Evolutionary conservation across 345 rosid genomes (phyloP), one percentile per base, ranked within the genome.

Genomic region (Pseudoturritis turrita): DNA sequence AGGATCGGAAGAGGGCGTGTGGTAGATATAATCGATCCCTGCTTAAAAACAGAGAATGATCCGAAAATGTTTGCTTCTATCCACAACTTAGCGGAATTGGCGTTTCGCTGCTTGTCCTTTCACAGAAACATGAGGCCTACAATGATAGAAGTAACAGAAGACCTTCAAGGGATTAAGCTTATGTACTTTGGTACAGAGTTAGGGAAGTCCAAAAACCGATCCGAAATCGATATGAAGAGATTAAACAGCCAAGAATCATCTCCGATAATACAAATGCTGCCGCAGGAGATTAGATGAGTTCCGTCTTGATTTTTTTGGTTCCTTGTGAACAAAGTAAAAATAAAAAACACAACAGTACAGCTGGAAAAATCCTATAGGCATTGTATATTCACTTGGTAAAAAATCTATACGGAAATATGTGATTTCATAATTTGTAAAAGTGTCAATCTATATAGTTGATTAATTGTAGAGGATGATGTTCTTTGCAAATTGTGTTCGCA

Each of bases 21-120:
- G 51, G 79, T 68, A 10, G 92, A 89, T 76, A 83, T 89, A 25
- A 60, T 89, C 15, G 96, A 89, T 58, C 89, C 89, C 3, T 69
- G 55, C 18, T 72, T 89, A 14, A 72, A 68, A 41, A 46, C 62
- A n/a, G 64, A 81, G 0, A 47, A 60, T 6, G 84, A 85, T 74
- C 79, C 77, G 7, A 78, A 85, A 82, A 78, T 80, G 7, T 47
- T 83, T 45, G 72, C 74, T 31, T 84, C 90, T 1, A 63, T 87
- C 4, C 80, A 72, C 19, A 79, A 67, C 58, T 82, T 85, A 23
- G 84, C 90, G 2, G 97, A 93, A 65, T 28, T 93, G 65, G 94
- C 97, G 11, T 93, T 93, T 53, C 78, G 90, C 26, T 89, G 96
- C 71, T 83, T 89, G 2, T 85, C 96, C 4, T 89, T 84, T 61